Conservation (phyloP, 345 rosid genomes). For the Hibiscus syriacus region DNA sequence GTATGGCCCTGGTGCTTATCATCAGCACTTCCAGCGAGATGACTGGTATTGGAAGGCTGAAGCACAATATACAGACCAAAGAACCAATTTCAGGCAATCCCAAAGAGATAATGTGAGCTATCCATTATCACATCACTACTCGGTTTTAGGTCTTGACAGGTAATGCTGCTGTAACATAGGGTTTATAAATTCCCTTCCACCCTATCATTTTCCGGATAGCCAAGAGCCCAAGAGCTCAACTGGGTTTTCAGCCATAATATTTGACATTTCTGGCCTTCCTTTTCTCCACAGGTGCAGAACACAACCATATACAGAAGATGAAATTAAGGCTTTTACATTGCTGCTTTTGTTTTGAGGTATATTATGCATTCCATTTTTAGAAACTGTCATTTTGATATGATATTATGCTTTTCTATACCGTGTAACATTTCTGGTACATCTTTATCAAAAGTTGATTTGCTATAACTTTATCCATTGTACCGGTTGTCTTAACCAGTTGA, state of each 20-base stretch:
- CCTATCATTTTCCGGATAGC: not conserved
- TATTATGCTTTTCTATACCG: too few relatives aligned
- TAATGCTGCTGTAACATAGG: not conserved
- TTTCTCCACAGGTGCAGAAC: constrained; percentile 44
- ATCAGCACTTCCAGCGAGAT: too few relatives aligned
- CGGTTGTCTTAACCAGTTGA: too few relatives aligned
- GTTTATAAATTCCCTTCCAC: not conserved
- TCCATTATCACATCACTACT: constrained; percentile 83
- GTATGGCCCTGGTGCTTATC: constrained; percentile 52
- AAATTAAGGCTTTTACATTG: constrained; percentile 32
- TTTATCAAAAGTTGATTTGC: too few relatives aligned
- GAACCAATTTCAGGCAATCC: constrained; percentile 51
- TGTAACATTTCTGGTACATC: too few relatives aligned
- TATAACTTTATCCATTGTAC: too few relatives aligned
- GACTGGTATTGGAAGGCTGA: too few relatives aligned
- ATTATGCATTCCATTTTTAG: not conserved
- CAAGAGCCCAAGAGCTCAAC: not conserved
- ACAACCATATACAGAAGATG: too few relatives aligned
- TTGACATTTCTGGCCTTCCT: constrained; percentile 13
- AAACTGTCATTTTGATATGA: not conserved
- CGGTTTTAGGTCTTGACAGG: too few relatives aligned
- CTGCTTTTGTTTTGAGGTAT: not conserved
- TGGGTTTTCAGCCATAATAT: not conserved
- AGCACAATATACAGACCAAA: constrained; percentile 84
- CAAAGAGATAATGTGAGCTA: constrained; percentile 46